Conservation (phyloP, 2,329 filamentous ascomycete species). For the Penicillium italicum region DNA sequence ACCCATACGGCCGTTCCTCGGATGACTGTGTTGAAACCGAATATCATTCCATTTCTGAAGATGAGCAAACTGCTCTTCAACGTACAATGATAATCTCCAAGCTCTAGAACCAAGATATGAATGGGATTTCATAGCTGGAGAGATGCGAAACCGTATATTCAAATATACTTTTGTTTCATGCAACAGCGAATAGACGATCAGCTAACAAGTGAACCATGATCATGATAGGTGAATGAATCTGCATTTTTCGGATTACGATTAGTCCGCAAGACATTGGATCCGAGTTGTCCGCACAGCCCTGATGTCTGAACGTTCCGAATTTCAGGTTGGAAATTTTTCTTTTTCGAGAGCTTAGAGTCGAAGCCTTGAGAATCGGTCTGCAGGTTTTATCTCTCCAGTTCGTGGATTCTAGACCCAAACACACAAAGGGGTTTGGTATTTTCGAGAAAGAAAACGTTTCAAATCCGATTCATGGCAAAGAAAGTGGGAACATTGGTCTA, state of each 20-base stretch:
- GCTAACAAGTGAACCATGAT: neutral
- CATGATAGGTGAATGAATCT: neutral
- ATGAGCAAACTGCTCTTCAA: slow-evolving; percentile 11
- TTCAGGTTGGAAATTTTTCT: neutral
- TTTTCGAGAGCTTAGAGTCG: neutral
- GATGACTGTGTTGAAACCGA: neutral
- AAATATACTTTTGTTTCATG: neutral
- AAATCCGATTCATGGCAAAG: neutral
- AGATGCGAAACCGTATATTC: neutral
- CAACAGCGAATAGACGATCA: neutral
- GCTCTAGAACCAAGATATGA: neutral
- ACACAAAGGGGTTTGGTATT: neutral
- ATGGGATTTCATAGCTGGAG: too few species aligned
- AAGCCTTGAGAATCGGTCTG: neutral
- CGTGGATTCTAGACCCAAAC: neutral
- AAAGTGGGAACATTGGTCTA: neutral
- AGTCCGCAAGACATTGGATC: neutral
- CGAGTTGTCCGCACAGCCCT: neutral
- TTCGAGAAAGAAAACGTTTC: neutral
- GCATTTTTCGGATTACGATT: neutral
- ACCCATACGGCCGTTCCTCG: neutral
- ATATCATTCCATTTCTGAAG: slow-evolving; percentile 6
- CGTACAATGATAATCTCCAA: neutral
- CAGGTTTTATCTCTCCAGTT: neutral
- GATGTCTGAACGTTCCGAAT: neutral